Evolutionary conservation across 2,329 filamentous ascomycete species (phyloP).

Genomic region (Huntiella moniliformis): DNA sequence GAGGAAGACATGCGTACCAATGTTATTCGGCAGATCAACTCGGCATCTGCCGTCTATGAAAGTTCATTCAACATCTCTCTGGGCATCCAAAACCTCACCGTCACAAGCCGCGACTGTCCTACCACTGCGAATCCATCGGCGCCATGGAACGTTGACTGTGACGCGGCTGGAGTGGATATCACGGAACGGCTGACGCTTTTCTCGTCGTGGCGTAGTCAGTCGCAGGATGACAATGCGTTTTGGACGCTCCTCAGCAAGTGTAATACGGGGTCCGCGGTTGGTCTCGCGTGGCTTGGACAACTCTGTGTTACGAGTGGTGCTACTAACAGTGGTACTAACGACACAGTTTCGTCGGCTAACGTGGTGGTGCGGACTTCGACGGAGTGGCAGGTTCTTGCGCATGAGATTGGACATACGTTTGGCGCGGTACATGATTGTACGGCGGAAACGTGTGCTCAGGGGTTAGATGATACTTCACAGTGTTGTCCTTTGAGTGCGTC

Average conservation of each 20-base stretch:
- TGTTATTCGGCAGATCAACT: constrained; percentile 68
- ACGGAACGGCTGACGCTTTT: constrained; percentile 69
- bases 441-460: constrained; percentile 42
- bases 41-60: constrained; percentile 76
- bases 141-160: constrained; percentile 72
- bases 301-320: constrained; percentile 48
- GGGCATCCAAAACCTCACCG: constrained; percentile 67
- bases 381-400: constrained; percentile 92
- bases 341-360: constrained; percentile 71
- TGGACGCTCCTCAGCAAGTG: constrained; percentile 82
- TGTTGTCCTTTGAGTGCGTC: constrained; percentile 61
- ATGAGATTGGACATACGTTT: constrained; percentile 87
- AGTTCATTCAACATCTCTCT: constrained; percentile 86
- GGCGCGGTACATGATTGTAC: constrained; percentile 91
- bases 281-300: constrained; percentile 83
- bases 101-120: constrained; percentile 60
- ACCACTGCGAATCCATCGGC: constrained; percentile 44
- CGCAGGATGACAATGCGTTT: constrained; percentile 66
- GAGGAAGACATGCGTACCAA: constrained; percentile 45
- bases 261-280: constrained; percentile 66
- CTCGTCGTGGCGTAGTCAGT: constrained; percentile 67
- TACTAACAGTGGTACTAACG: constrained; percentile 33
- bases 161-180: constrained; percentile 37
- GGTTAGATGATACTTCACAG: constrained; percentile 30
- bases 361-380: constrained; percentile 67